Evolutionary conservation across 116 monocot genomes (phyloP).

Genomic region (Zostera marina): DNA sequence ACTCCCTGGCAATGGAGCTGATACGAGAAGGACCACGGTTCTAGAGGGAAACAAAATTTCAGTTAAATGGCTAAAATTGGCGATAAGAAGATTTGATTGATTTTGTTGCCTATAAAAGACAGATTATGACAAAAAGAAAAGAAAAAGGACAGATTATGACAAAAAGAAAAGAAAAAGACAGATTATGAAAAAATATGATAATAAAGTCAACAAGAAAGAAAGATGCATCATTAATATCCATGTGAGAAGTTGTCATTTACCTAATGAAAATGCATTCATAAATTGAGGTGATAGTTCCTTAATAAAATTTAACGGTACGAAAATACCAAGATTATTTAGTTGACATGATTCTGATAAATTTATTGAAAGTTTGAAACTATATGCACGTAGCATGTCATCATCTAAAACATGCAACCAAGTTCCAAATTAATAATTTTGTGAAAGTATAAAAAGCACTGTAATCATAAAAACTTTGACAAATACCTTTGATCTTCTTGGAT

Average conservation of each 20-base stretch:
- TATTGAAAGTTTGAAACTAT: too few species aligned
- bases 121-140: neutral
- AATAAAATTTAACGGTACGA: too few species aligned
- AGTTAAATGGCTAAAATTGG: neutral
- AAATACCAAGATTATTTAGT: too few species aligned
- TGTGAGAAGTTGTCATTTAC: too few species aligned
- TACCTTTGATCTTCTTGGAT: constrained; percentile 35
- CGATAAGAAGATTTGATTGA: neutral
- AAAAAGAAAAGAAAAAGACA: neutral
- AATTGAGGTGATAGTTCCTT: too few species aligned
- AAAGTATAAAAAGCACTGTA: too few species aligned
- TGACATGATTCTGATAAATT: too few species aligned
- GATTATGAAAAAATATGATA: neutral
- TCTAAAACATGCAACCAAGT: neutral
- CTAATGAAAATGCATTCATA: too few species aligned
- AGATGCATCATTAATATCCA: neutral
- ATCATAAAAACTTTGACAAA: constrained; percentile 40
- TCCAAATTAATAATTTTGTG: neutral
- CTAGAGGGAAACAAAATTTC: constrained; percentile 16
- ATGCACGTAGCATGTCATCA: too few species aligned
- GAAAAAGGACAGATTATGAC: neutral
- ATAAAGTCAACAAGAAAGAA: neutral
- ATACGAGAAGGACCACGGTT: constrained; percentile 45
- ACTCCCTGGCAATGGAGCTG: constrained; percentile 77
- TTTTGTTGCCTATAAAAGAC: too few species aligned